Evolutionary conservation across 306 rosid genomes (phyloP).

Genomic region (Gastrolobium villosum): DNA sequence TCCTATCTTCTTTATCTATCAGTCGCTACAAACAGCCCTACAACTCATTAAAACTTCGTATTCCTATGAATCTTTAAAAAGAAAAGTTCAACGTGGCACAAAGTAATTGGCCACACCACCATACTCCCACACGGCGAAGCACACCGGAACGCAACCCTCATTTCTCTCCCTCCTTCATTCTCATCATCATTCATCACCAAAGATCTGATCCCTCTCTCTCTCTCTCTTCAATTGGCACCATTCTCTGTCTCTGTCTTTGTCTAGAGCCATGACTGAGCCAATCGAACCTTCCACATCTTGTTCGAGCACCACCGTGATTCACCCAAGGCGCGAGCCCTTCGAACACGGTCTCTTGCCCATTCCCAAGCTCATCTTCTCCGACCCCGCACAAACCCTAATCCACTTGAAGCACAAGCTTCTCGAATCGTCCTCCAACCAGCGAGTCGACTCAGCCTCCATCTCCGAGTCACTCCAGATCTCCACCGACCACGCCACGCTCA

Average conservation of each 20-base stretch:
- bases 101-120: not conserved
- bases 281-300: slow-evolving; percentile 66
- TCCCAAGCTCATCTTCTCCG: slow-evolving; percentile 85
- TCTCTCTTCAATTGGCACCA: not conserved
- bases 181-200: slow-evolving; percentile 28
- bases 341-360: slow-evolving; percentile 91
- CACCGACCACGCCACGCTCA: slow-evolving; percentile 77
- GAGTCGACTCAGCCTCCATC: slow-evolving; percentile 65
- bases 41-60: no score
- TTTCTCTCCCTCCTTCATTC: not conserved
- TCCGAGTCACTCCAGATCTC: slow-evolving; percentile 91
- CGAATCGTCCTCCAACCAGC: slow-evolving; percentile 54
- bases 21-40: no score
- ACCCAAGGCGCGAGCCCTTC: slow-evolving; percentile 89
- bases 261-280: slow-evolving; percentile 71
- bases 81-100: no score
- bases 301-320: slow-evolving; percentile 62
- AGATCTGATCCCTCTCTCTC: slow-evolving; percentile 9
- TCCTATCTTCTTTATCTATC: no score
- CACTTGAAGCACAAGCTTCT: slow-evolving; percentile 75
- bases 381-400: slow-evolving; percentile 87
- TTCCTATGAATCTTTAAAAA: no score
- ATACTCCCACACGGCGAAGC: not conserved
- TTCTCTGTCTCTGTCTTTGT: slow-evolving; percentile 9
- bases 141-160: slow-evolving; percentile 1